These are phyloP conservation scores for Verticillium isaacii DNA, from an alignment of 2,329 filamentous ascomycete genomes.

Conservation along the genomic window DNA sequence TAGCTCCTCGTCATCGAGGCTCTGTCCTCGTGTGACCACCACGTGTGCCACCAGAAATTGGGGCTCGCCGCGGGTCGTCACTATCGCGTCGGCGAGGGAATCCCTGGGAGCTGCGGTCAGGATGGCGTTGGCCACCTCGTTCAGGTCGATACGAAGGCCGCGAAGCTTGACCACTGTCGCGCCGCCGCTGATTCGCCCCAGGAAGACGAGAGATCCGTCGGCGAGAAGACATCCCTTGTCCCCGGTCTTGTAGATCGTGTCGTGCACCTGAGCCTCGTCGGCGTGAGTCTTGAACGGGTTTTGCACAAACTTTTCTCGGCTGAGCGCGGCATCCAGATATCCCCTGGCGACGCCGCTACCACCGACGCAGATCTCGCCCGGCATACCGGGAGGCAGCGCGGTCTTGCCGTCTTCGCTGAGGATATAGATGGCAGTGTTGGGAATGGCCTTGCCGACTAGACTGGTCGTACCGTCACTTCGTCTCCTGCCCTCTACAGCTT, in stretches of 20 bases:
- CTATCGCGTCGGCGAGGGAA: slow-evolving; percentile 15
- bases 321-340: not conserved
- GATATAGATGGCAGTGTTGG: slow-evolving; percentile 23
- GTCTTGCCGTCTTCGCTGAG: slow-evolving; percentile 36
- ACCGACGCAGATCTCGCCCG: slow-evolving; percentile 25
- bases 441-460: slow-evolving; percentile 16
- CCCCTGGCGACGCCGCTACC: not conserved
- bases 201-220: slow-evolving; percentile 20
- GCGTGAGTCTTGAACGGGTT: not conserved
- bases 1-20: slow-evolving; percentile 7
- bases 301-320: not conserved
- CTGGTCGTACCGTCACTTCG: slow-evolving; percentile 4
- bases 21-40: slow-evolving; percentile 10
- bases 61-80: slow-evolving; percentile 13
- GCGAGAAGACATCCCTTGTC: not conserved
- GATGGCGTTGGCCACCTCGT: slow-evolving; percentile 28
- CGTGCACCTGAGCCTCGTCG: not conserved
- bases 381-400: slow-evolving; percentile 30
- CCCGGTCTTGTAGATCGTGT: slow-evolving; percentile 33
- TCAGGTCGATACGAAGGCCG: slow-evolving; percentile 40
- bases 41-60: slow-evolving; percentile 23
- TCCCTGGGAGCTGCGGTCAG: slow-evolving; percentile 5
- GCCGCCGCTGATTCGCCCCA: slow-evolving; percentile 29
- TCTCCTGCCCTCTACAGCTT: not conserved
- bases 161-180: slow-evolving; percentile 41